Conservation (phyloP, 345 rosid species). For the Capsella bursapastoris region DNA sequence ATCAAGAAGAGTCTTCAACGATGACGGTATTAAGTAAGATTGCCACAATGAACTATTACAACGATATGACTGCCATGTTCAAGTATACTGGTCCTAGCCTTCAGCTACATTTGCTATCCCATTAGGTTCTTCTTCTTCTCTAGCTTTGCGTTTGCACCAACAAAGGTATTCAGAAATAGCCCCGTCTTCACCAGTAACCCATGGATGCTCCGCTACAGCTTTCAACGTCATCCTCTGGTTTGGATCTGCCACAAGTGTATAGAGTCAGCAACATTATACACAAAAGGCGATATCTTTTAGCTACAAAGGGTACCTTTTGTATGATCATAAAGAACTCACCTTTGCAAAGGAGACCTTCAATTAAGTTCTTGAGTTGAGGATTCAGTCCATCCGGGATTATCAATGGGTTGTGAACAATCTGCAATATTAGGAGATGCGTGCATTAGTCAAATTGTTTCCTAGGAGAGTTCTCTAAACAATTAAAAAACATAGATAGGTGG, state of each 20-base stretch:
- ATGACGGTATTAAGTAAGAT: too few relatives aligned
- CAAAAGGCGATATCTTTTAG: background rate
- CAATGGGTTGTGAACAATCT: conserved; percentile 78
- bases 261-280: background rate
- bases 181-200: conserved; percentile 77
- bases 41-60: background rate
- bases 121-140: background rate
- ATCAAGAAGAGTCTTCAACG: too few relatives aligned
- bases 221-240: conserved; percentile 65
- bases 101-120: conserved; percentile 10
- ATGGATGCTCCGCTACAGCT: conserved; percentile 62
- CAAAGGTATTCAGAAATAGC: conserved; percentile 58
- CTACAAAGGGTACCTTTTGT: background rate
- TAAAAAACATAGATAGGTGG: background rate
- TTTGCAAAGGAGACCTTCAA: conserved; percentile 89
- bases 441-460: background rate
- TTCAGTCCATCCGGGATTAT: conserved; percentile 62
- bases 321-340: conserved; percentile 47
- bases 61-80: background rate
- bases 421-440: background rate
- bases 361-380: conserved; percentile 60
- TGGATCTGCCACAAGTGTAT: conserved; percentile 61
- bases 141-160: conserved; percentile 72
- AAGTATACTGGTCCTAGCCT: conserved; percentile 7
- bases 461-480: background rate